Percentiles rank a stretch among this genome's conserved stretches.
Conservation (phyloP, 768 basidiomycete species). For the Mycena epipterygia region DNA sequence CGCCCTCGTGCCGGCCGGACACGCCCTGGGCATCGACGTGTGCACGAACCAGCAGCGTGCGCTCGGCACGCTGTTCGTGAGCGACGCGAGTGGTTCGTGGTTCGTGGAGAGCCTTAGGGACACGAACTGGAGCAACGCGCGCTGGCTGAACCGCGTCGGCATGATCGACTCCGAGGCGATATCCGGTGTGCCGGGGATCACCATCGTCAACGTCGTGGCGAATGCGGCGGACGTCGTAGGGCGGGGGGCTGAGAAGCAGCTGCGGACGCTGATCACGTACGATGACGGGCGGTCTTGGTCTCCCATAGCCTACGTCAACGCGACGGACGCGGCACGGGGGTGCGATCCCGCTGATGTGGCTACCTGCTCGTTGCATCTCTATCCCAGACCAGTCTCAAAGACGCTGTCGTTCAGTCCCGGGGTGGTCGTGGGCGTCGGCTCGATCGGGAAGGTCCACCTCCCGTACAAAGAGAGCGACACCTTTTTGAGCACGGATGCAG, state of each 20-base stretch:
- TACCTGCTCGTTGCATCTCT: conserved; percentile 87
- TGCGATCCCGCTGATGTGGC: conserved; percentile 73
- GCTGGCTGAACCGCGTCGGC: no score
- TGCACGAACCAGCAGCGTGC: conserved; percentile 74
- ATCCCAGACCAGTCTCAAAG: conserved; percentile 92
- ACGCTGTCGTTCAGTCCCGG: conserved; percentile 96
- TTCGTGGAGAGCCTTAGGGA: conserved; percentile 93
- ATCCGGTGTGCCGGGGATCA: conserved; percentile 90
- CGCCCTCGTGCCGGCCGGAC: conserved; percentile 92
- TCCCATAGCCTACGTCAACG: conserved; percentile 71
- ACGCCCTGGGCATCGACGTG: conserved; percentile 96
- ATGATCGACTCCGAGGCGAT: conserved; percentile 93
- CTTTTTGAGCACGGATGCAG: conserved; percentile 92
- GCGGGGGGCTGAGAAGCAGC: conserved; percentile 71
- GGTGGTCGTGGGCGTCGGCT: conserved; percentile 96
- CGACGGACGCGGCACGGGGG: no score
- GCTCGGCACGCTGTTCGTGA: conserved; percentile 94
- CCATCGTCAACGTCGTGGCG: conserved; percentile 87
- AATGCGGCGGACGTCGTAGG: conserved; percentile 90
- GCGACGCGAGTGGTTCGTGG: conserved; percentile 95
- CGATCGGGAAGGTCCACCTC: conserved; percentile 75
- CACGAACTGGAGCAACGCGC: no score
- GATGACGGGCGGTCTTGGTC: conserved; percentile 91
- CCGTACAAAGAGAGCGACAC: conserved; percentile 92
- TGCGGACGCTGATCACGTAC: conserved; percentile 88